phyloP scores from a whole-genome alignment of 2,329 filamentous ascomycete species.

The Ceratocystis destructans region DNA sequence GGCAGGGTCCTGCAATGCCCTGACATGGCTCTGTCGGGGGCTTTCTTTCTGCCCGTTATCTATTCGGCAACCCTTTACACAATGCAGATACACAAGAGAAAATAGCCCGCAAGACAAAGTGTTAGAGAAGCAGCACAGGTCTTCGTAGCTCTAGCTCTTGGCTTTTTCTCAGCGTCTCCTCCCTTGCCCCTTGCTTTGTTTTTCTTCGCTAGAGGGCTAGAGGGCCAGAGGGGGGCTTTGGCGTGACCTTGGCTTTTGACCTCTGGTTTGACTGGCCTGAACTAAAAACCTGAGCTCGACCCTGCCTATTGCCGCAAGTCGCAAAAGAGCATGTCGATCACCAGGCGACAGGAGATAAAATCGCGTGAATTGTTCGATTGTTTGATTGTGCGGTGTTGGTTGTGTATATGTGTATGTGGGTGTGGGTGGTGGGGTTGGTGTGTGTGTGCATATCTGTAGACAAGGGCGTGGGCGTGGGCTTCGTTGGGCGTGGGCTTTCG shows the following conservation, averaged over 20 bases:
- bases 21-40: neutral
- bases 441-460: no score
- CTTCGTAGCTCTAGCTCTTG: constrained; percentile 11
- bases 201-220: neutral
- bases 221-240: neutral
- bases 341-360: neutral
- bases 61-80: neutral
- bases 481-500: neutral
- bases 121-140: neutral
- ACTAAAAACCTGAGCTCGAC: neutral
- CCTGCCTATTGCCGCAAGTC: neutral
- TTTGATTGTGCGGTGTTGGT: neutral
- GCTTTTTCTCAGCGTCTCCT: constrained; percentile 23
- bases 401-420: neutral
- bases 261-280: neutral
- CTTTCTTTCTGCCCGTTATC: no score
- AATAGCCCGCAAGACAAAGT: neutral
- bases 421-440: neutral
- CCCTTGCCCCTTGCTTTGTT: constrained; percentile 5
- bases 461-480: neutral
- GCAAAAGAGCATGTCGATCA: neutral
- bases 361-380: neutral
- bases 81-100: neutral
- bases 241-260: neutral
- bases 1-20: neutral